Evolutionary conservation across 192 early-diverging fungal genomes (phyloP).

Genomic region (Mortierella antarctica): DNA sequence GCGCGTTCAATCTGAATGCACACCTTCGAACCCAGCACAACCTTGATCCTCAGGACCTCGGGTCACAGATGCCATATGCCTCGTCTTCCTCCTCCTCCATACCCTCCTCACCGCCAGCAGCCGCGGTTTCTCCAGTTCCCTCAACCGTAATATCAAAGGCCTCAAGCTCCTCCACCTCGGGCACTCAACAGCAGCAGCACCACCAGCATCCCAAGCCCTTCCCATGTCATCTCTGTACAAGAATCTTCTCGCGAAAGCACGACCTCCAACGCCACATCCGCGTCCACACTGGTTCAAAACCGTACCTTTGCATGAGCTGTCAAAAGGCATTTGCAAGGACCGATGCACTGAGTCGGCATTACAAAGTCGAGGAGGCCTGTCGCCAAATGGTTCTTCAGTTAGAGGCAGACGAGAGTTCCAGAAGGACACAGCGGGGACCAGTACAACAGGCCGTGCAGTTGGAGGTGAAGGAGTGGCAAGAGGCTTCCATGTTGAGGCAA

Average conservation of each 20-base stretch:
- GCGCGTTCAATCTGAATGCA: slow-evolving; percentile 9
- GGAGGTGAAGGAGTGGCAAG: slow-evolving; percentile 6
- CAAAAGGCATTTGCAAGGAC: slow-evolving; percentile 72
- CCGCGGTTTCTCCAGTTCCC: neutral
- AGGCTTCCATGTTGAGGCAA: slow-evolving; percentile 9
- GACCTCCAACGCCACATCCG: slow-evolving; percentile 83
- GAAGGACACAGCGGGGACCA: slow-evolving; percentile 2
- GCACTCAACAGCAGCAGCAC: neutral
- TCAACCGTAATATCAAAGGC: neutral
- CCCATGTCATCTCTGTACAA: slow-evolving; percentile 68
- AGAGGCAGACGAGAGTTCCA: slow-evolving; percentile 28
- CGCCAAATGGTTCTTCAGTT: slow-evolving; percentile 34
- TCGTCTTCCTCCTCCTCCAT: neutral
- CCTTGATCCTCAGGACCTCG: slow-evolving; percentile 8
- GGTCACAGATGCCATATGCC: neutral
- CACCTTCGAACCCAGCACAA: slow-evolving; percentile 22
- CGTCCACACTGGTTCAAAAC: slow-evolving; percentile 73
- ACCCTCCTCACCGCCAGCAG: neutral
- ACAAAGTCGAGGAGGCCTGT: slow-evolving; percentile 68
- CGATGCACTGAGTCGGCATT: slow-evolving; percentile 72
- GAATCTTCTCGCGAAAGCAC: slow-evolving; percentile 80
- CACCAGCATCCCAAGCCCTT: slow-evolving; percentile 34
- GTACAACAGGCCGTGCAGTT: slow-evolving; percentile 11
- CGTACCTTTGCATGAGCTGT: slow-evolving; percentile 68
- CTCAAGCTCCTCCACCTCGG: neutral